Base-by-base conservation (phyloP, 441 rosid genomes). In the Lepidium campestre region DNA sequence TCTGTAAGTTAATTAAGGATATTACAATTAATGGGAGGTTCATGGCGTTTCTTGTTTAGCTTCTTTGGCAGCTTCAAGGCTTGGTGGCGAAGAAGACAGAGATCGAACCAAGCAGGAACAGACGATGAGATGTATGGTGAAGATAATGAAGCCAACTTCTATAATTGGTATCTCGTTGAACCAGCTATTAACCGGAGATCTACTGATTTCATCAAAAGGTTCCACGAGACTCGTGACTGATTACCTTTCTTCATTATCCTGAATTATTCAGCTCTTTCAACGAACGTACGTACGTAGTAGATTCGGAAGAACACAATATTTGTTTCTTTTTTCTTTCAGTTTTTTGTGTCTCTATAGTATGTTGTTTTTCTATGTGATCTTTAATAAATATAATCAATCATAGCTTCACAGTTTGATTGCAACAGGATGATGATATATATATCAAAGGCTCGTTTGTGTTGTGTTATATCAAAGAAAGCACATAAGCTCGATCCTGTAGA, bases 131-230 rank as follows among this genome's bases (percentile, higher is more conserved):
- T 64, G 57, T 68, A 58, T 41, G 41, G 56, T 68, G 78, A 75
- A 49, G 78, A 75, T 36, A 55, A 15, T 31, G 78, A 75, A 35
- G 78, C 67, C 25, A 69, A 63, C 18, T 75, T 75, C 67, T 75
- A 75, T 45, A 74, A 74, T 8, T 74, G 74, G 77, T 75, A 69
- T 5, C 23, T 68, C 3, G 78, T 75, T 1, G 78, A 75, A 63
- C 75, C 78, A 10, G 78, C 78, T 63, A 75, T 75, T 69, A 69
- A 75, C 62, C 66, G 78, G 44, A 75, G 12, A 69, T 62, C 78
- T 17, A 68, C 71, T 63, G 78, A 75, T 63, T 75, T 75, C 48
- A 75, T 75, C 57, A 57, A 8, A 57, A 69, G 71, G 67, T 75
- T 75, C 29, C 78, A 75, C 49, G 75, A 75, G 67, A 68, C 67